Evolutionary conservation across 2,329 filamentous ascomycete genomes (phyloP), one percentile per base, ranked within the genome.

Genomic region (Ascochyta pisi): DNA sequence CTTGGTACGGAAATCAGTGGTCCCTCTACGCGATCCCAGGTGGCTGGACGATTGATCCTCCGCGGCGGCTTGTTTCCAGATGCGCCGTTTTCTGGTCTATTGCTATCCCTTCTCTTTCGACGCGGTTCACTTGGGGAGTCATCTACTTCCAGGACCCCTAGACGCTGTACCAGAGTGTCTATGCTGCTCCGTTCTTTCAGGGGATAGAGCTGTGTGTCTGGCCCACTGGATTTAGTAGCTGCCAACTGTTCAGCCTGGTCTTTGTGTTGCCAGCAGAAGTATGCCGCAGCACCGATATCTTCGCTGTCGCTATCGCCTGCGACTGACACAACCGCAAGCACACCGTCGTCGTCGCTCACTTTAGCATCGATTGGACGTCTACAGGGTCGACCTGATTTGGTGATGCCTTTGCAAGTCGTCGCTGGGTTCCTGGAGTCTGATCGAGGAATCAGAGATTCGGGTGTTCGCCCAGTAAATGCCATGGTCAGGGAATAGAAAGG

Each of bases 261-360:
- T 73, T 91, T 93, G 79, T 99, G 95, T 74, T 97, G 92, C 89
- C 91, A 96, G 81, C 94, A 98, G 78, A 92, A 97, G 45, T 88
- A 84, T n/a, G 77, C 81, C 4, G 77, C 76, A 54, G 87, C 85
- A 31, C 78, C 81, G 58, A 86, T 83, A 43, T 85, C 82, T 53
- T 80, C 77, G 2, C 84, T 82, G 57, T 86, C 82, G 45, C 66
- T 65, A 37, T 72, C 68, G 33, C 62, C 62, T 15, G 63, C 57
- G 6, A 79, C 76, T 9, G 77, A 74, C 3, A 75, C 67, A 2
- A 81, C 70, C 12, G 66, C 78, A 6, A 80, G 67, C 3, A 79
- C 77, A 45, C 70, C 64, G 45, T 70, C 64, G n/a, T 71, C 64
- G 9, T 72, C 63, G 43, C 77, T 59, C 46, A 71, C 73, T 58